phyloP scores from a whole-genome alignment of 257 asterid genomes.

The Marsdenia floribunda region DNA sequence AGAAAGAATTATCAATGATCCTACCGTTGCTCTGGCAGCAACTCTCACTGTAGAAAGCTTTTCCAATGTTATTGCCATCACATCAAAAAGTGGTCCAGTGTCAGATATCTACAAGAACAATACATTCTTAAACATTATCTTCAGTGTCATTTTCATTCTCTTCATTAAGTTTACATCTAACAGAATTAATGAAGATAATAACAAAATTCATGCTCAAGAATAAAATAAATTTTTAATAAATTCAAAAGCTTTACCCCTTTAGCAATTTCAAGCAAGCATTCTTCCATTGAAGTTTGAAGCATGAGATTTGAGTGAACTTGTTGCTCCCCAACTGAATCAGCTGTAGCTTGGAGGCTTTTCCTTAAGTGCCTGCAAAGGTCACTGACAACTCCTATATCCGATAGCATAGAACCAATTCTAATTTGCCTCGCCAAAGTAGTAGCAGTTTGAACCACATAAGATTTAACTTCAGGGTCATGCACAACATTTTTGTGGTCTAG shows the following conservation, averaged over 20 bases:
- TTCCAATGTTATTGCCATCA: slow-evolving; percentile 91
- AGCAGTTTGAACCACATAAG: slow-evolving; percentile 66
- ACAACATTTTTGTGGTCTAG: slow-evolving; percentile 86
- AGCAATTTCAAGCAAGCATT: slow-evolving; percentile 80
- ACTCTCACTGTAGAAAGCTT: slow-evolving; percentile 68
- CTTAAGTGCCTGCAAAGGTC: slow-evolving; percentile 94
- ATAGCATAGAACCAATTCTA: slow-evolving; percentile 54
- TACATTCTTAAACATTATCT: neutral
- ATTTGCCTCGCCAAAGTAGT: slow-evolving; percentile 77
- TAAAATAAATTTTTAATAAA: neutral
- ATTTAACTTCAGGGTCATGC: slow-evolving; percentile 69
- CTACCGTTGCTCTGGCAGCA: slow-evolving; percentile 80
- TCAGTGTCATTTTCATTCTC: neutral
- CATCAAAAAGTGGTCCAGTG: slow-evolving; percentile 76
- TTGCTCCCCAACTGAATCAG: slow-evolving; percentile 63
- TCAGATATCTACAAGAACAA: slow-evolving; percentile 55
- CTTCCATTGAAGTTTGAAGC: slow-evolving; percentile 71
- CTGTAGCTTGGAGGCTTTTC: slow-evolving; percentile 84
- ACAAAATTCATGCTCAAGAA: slow-evolving; percentile 1
- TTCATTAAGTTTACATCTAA: neutral
- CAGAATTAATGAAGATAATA: neutral
- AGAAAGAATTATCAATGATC: slow-evolving; percentile 80
- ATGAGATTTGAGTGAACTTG: slow-evolving; percentile 52
- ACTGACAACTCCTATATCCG: slow-evolving; percentile 79
- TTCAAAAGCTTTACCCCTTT: slow-evolving; percentile 68